Conservation (phyloP, 2,329 filamentous ascomycete genomes). For the Paraphoma chrysanthemicola region DNA sequence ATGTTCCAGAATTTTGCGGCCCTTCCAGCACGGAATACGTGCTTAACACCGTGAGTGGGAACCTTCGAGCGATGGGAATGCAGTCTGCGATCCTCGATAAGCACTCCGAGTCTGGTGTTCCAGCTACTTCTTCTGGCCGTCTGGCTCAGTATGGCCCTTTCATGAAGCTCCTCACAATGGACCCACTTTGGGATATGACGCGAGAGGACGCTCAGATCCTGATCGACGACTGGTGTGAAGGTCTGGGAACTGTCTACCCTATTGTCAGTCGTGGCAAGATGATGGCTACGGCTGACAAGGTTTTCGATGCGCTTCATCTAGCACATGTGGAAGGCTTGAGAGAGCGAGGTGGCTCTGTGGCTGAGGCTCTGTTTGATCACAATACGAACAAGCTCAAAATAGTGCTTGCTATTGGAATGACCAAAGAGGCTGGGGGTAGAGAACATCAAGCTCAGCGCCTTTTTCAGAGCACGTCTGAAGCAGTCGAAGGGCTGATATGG, state of each 20-base stretch:
- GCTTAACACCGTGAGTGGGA: slow-evolving; percentile 15
- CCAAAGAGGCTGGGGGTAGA: slow-evolving; percentile 9
- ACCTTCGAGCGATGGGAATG: slow-evolving; percentile 15
- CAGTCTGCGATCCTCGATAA: slow-evolving; percentile 14
- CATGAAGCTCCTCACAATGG: slow-evolving; percentile 15
- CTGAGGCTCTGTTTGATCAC: slow-evolving; percentile 14
- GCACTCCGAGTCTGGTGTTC: slow-evolving; percentile 1
- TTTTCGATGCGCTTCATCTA: slow-evolving; percentile 8
- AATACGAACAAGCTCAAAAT: slow-evolving; percentile 18
- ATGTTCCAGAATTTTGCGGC: slow-evolving; percentile 11
- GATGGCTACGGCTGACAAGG: slow-evolving; percentile 6
- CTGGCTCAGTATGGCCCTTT: slow-evolving; percentile 14
- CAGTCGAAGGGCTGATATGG: slow-evolving; percentile 15
- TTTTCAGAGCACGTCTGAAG: slow-evolving; percentile 15
- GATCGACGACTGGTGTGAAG: slow-evolving; percentile 15
- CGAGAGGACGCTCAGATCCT: slow-evolving; percentile 6
- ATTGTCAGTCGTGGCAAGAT: slow-evolving; percentile 6
- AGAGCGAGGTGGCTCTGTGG: slow-evolving; percentile 10
- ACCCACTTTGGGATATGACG: slow-evolving; percentile 17
- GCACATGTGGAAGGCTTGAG: slow-evolving; percentile 9
- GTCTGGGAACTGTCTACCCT: slow-evolving; percentile 12
- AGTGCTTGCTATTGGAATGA: slow-evolving; percentile 13
- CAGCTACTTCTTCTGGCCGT: slow-evolving; percentile 7
- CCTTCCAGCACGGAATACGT: slow-evolving; percentile 15
- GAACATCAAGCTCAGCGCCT: slow-evolving; percentile 14